Evolutionary conservation across 192 early-diverging fungal species (phyloP).

Genomic region (Jimgerdemannia lactiflua): DNA sequence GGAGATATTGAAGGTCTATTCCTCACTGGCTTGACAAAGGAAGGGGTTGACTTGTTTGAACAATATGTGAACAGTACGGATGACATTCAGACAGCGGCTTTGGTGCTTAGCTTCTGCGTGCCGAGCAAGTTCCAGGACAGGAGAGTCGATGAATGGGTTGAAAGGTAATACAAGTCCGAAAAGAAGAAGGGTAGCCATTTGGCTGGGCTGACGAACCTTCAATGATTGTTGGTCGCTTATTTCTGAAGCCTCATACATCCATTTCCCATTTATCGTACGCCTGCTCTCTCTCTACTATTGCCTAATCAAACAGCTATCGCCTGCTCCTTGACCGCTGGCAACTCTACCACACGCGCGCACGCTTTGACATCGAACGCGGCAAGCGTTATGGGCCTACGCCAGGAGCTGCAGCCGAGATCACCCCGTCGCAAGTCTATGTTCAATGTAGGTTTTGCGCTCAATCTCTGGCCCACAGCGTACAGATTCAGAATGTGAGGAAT

Average conservation of each 20-base stretch:
- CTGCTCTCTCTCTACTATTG: not conserved
- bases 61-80: conserved; percentile 80
- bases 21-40: conserved; percentile 73
- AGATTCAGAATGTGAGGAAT: conserved; percentile 42
- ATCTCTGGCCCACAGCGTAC: conserved; percentile 50
- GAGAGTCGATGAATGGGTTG: conserved; percentile 71
- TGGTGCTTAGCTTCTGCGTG: conserved; percentile 63
- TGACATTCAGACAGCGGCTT: conserved; percentile 87
- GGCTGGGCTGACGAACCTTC: too few relatives aligned
- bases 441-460: conserved; percentile 88
- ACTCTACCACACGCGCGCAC: conserved; percentile 79
- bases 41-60: conserved; percentile 72
- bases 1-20: conserved; percentile 84
- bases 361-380: conserved; percentile 88
- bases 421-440: conserved; percentile 77
- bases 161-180: conserved; percentile 34
- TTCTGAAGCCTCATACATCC: too few relatives aligned
- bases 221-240: too few relatives aligned
- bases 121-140: conserved; percentile 56
- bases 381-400: conserved; percentile 51
- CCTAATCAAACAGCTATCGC: conserved; percentile 60
- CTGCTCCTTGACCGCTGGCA: conserved; percentile 84
- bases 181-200: too few relatives aligned
- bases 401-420: conserved; percentile 48
- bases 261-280: not conserved